Evolutionary conservation across 2,329 filamentous ascomycete genomes (phyloP), one percentile per base, ranked within the genome.

Genomic region (Pestalotiopsis sp.): DNA sequence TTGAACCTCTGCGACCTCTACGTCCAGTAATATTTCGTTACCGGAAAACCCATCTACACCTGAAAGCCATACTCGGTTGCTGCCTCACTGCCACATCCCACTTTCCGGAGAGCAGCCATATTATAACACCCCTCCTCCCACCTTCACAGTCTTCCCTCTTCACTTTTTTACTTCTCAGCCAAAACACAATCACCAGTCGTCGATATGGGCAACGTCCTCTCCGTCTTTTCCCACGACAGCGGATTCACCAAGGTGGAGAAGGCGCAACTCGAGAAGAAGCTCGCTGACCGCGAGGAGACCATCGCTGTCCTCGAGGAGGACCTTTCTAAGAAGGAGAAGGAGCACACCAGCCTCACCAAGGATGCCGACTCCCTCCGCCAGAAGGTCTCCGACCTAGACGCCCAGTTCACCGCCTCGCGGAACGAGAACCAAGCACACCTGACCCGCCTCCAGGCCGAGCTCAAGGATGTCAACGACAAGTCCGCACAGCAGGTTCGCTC

Each of bases 171-270:
- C 20, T 56, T 31, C 40, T 20, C 7, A 41, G 25, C 14, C n/a
- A 7, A 52, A 9, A 23, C 17, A 52, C 17, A 52, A 41, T 13
- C 11, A 36, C 12, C 59, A 68, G 52, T 31, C 66, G 59, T 66
- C 71, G 59, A 73, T 65, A 82, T 82, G 80, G 80, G 80, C 74
- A 79, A 80, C 75, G 80, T 82, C 71, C 77, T 83, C 70, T 80
- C 78, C 71, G 78, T 77, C 68, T 80, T 83, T 72, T 75, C 78
- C n/a, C 75, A 73, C 70, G 78, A 77, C 73, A 79, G 78, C 73
- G 76, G 77, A 63, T 68, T 81, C 60, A 75, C 76, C 71, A 77
- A 79, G 73, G 72, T 76, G 31, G 77, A 78, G 66, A 72, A 72
- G 56, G 72, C 75, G 11, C 75, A 74, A 58, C 76, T 81, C 62